These are phyloP conservation scores for Gelatoporia subvermispora DNA, from an alignment of 768 basidiomycete species.

Conservation along the genomic window DNA sequence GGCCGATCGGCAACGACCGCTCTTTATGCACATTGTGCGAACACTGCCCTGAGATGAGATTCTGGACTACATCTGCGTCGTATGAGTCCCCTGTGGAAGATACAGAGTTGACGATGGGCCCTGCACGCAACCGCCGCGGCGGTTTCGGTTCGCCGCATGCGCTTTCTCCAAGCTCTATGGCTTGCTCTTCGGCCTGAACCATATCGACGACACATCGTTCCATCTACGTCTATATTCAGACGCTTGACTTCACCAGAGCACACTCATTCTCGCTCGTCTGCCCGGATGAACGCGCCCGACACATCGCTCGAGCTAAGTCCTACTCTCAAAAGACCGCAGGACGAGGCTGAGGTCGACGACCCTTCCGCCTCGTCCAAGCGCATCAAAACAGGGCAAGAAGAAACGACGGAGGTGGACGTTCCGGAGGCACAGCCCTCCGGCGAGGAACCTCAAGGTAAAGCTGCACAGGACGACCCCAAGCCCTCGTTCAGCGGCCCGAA, in stretches of 20 bases:
- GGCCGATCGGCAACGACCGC: too few species aligned
- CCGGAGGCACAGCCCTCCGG: neutral
- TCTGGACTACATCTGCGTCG: too few species aligned
- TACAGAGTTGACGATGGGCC: too few species aligned
- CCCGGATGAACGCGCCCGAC: neutral
- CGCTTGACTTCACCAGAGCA: neutral
- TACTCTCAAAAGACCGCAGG: constrained; percentile 8
- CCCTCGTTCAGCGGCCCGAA: neutral
- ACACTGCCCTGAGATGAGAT: too few species aligned
- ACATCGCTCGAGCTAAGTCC: neutral
- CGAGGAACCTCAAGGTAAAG: neutral
- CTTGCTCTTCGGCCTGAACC: too few species aligned
- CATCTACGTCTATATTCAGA: neutral
- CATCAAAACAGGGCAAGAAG: constrained; percentile 4
- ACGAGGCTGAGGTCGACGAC: neutral
- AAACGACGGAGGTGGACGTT: neutral
- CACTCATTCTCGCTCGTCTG: too few species aligned
- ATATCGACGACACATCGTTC: too few species aligned
- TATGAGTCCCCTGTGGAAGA: too few species aligned
- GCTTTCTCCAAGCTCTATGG: too few species aligned
- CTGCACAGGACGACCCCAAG: neutral
- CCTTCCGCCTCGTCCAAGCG: constrained; percentile 4
- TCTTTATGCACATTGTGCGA: too few species aligned
- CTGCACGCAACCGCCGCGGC: too few species aligned
- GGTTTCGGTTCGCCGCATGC: too few species aligned